Base-by-base conservation (phyloP, 2,329 filamentous ascomycete genomes). In the Whalleya microplaca region DNA sequence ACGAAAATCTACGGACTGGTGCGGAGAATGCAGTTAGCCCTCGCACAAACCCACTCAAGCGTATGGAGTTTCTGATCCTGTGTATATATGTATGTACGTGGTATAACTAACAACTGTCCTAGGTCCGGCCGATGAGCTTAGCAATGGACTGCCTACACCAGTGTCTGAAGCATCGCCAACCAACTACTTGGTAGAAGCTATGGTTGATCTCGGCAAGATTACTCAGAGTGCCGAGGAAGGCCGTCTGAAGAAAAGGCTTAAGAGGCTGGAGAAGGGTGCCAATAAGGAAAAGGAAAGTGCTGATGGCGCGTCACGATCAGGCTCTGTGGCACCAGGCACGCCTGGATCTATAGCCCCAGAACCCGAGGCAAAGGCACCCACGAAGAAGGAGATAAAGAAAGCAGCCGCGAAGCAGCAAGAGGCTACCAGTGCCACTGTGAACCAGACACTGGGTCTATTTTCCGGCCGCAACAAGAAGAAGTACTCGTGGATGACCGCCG, bases 361-460 rank as follows among this genome's bases (percentile, higher is more conserved):
- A 51, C 71, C 78, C 21, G 70, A 72, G 10, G 23, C 53, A 63
- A 94, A 92, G 72, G 81, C 86, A 2, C 81, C 91, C 49, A 90
- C 89, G 3, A 97, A 97, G 80, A 97, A 97, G 76, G 92, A 96
- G 72, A 81, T 80, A 58, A 85, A 89, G 70, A 91, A 88, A 73
- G 84, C 86, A n/a, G 88, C 91, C 57, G 79, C 80, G 2, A 91
- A 90, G 65, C 84, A 88, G 20, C 89, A 86, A 0, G 91, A 96
- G 68, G 89, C 89, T 56, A 90, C 88, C 63, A 92, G 94, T 63
- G 86, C 87, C 20, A 90, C 88, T 61, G 92, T 94, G 21, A 96
- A 97, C 70, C 82, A 86, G 53, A 96, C 93, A 0, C 91, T 91
- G 52, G 87, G 85, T 60, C 84, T 92, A 78, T 91, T 91, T 59